Conservation (phyloP, 176 grass and related monocot genomes). For the Phyllostachys edulis region DNA sequence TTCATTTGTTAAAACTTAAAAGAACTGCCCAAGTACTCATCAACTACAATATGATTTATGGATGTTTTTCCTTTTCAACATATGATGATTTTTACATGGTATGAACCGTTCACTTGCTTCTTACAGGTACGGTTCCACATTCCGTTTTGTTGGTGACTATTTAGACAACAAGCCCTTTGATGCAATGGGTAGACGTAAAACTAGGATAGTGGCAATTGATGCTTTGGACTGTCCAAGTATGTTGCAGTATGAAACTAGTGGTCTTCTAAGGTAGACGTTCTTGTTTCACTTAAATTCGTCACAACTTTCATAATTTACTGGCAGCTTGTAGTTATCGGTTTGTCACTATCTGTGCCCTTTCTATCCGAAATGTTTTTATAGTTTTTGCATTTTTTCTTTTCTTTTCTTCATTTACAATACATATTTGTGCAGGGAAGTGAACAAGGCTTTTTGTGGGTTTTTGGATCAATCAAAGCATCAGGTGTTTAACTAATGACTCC, state of each 20-base stretch:
- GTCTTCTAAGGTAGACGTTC: conserved; percentile 63
- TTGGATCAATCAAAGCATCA: conserved; percentile 55
- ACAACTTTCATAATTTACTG: neutral
- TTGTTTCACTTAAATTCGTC: neutral
- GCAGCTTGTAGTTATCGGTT: neutral
- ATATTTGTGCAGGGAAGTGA: conserved; percentile 56
- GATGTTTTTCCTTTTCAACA: neutral
- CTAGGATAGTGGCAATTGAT: conserved; percentile 86
- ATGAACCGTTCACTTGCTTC: neutral
- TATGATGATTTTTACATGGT: neutral
- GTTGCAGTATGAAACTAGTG: conserved; percentile 60
- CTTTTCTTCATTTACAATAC: too few relatives aligned
- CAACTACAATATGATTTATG: neutral
- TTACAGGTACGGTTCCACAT: conserved; percentile 75
- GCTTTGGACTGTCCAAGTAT: conserved; percentile 65
- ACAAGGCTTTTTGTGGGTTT: conserved; percentile 94
- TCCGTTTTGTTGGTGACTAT: conserved; percentile 74
- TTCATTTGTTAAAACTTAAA: conserved; percentile 2
- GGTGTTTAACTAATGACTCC: conserved; percentile 26
- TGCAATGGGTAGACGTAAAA: conserved; percentile 62
- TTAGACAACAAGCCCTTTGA: conserved; percentile 75
- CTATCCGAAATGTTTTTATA: too few relatives aligned
- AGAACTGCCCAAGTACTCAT: neutral
- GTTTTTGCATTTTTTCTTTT: too few relatives aligned
- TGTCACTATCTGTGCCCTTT: neutral